Evolutionary conservation across 176 grass and related monocot species (phyloP).

Genomic region (Juncus inflexus): DNA sequence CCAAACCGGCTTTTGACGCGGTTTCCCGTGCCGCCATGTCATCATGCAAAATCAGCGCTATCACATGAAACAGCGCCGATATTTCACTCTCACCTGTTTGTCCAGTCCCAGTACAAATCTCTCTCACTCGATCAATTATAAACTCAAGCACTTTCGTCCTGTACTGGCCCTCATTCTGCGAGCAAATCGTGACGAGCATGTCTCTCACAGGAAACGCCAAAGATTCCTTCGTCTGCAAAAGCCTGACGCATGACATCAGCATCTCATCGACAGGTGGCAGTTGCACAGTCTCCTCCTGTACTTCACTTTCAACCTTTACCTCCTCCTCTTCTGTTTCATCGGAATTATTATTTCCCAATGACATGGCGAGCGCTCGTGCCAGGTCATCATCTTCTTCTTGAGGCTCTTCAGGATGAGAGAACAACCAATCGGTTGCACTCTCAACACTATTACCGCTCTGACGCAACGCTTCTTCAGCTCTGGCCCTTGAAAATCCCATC

Average conservation of each 20-base stretch:
- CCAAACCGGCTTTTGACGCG: constrained; percentile 60
- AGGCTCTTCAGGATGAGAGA: constrained; percentile 92
- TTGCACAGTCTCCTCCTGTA: constrained; percentile 77
- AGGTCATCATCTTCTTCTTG: constrained; percentile 97
- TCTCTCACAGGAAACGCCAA: constrained; percentile 88
- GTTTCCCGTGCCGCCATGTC: constrained; percentile 71
- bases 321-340: constrained; percentile 40
- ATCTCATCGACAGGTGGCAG: constrained; percentile 86
- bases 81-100: constrained; percentile 42
- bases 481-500: constrained; percentile 87
- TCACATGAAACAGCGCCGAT: constrained; percentile 80
- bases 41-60: constrained; percentile 93
- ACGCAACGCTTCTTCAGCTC: constrained; percentile 93
- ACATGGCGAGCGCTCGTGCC: constrained; percentile 96
- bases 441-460: constrained; percentile 95
- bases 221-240: constrained; percentile 72
- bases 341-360: constrained; percentile 69
- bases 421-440: constrained; percentile 94
- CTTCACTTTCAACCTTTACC: constrained; percentile 48
- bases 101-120: constrained; percentile 40
- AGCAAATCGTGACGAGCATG: constrained; percentile 86
- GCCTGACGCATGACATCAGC: constrained; percentile 60
- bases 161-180: constrained; percentile 91
- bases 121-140: constrained; percentile 89
- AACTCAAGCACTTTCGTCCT: constrained; percentile 66